Conservation (phyloP, 2,329 filamentous ascomycete species). For the Ophiocordyceps camponoti-floridani region DNA sequence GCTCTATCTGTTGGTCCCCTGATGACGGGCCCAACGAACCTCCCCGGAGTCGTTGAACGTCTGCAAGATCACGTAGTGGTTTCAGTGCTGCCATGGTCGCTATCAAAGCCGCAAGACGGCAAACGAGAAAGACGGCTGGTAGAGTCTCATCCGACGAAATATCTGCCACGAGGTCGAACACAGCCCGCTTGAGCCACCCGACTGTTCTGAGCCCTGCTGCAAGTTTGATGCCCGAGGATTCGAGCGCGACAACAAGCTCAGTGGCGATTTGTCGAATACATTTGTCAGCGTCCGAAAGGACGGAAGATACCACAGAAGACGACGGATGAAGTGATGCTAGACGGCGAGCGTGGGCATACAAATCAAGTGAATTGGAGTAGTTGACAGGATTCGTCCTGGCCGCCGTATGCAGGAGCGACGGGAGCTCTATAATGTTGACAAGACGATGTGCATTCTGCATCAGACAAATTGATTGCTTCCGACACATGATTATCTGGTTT, state of each 20-base stretch:
- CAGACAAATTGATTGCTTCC: conserved; percentile 66
- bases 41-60: conserved; percentile 52
- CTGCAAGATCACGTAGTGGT: conserved; percentile 72
- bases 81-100: conserved; percentile 68
- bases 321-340: conserved; percentile 67
- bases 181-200: conserved; percentile 74
- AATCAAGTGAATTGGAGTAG: conserved; percentile 76
- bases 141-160: conserved; percentile 43
- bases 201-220: conserved; percentile 81
- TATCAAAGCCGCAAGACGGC: conserved; percentile 62
- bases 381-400: conserved; percentile 49
- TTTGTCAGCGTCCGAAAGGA: conserved; percentile 61
- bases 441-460: conserved; percentile 77
- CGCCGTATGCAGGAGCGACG: conserved; percentile 66
- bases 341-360: conserved; percentile 84
- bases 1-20: conserved; percentile 79
- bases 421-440: conserved; percentile 80
- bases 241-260: conserved; percentile 63
- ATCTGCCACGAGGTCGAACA: conserved; percentile 47
- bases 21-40: conserved; percentile 30
- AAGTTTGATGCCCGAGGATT: conserved; percentile 64
- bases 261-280: conserved; percentile 80
- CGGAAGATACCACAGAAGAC: conserved; percentile 55
- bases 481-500: conserved; percentile 50
- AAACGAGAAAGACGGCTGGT: conserved; percentile 74